Base-by-base conservation (phyloP, 495 filamentous ascomycete genomes). In the Neurospora sp. region DNA sequence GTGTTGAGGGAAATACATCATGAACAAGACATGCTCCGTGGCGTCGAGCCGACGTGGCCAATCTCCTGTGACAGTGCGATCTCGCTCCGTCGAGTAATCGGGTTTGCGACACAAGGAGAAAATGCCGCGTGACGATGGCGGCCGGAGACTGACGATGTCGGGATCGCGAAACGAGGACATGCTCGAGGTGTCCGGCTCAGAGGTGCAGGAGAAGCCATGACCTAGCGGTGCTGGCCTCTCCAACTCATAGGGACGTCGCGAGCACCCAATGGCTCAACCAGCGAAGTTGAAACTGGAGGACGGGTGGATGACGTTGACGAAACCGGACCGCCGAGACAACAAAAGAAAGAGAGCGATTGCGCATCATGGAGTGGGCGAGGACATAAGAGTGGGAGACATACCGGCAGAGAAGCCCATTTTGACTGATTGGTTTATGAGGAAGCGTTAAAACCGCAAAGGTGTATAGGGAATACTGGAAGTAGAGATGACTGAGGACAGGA, bases 321-420 rank as follows among this genome's bases (percentile, higher is more conserved):
- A 62, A 11, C 28, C 54, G 54, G 28, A 31, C 54, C 54, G 54
- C 24, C 54, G 54, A 62, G 54, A 73, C 71, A 74, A 74, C 36
- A 70, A 39, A 39, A 72, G 31, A 45, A 70, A 38, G 70, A 75
- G 66, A 43, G 72, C 69, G 70, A 45, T 31, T 72, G 75, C 59
- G 42, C 66, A 40, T 45, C 66, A 40, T 72, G 38, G 72, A 34
- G 69, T 40, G 34, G 42, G 34, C 21, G 39, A 24, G 40, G 34
- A 48, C 28, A 39, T 42, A 13, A 62, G 43, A 70, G 71, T n/a
- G 24, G 59, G 21, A 38, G 69, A 85, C 84, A 37, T 84, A 86
- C 84, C 84, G 43, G 77, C 59, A 76, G 78, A 74, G 82, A 81
- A 80, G 77, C 71, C 73, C 84, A 86, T 86, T 75, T 84, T 85